Percentiles rank a stretch among this genome's conserved stretches.
Evolutionary conservation across 208 protist genomes (phyloP).

Genomic region (Jaenimonas drosophilae): DNA sequence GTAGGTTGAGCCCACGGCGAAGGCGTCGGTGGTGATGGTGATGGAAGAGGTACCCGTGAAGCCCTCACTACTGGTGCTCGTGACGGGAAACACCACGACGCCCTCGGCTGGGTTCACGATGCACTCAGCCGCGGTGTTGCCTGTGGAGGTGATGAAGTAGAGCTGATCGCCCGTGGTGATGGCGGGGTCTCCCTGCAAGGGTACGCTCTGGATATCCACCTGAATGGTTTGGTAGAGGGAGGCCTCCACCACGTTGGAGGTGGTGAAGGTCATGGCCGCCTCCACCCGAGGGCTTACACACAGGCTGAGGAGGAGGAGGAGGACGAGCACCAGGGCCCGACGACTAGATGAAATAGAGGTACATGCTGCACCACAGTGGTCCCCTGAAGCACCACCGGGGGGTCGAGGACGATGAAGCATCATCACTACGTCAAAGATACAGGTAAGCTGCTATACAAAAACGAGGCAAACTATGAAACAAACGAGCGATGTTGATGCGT

Average conservation of each 20-base stretch:
- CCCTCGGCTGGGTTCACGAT: conserved; percentile 10
- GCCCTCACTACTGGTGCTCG: conserved; percentile 16
- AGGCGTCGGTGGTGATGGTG: conserved; percentile 24
- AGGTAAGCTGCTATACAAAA: neutral
- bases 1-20: conserved; percentile 42
- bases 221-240: conserved; percentile 75
- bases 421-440: neutral
- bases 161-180: conserved; percentile 51
- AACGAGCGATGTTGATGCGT: no score
- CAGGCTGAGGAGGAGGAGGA: neutral
- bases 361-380: neutral
- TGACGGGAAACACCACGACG: conserved; percentile 27
- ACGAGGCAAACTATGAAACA: no score
- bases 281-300: no score
- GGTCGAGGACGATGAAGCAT: no score
- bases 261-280: conserved; percentile 46
- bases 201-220: conserved; percentile 48
- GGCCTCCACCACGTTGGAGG: conserved; percentile 51
- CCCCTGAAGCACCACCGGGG: neutral
- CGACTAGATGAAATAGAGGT: neutral
- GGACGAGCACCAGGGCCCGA: conserved; percentile 2
- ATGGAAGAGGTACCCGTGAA: conserved; percentile 24
- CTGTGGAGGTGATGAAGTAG: conserved; percentile 34
- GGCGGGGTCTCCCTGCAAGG: conserved; percentile 28
- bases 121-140: conserved; percentile 7